Percentiles rank a stretch among this genome's conserved stretches.
These are phyloP conservation scores for Tricholoma saponaceum DNA, from an alignment of 768 basidiomycete species.

Conservation along the genomic window DNA sequence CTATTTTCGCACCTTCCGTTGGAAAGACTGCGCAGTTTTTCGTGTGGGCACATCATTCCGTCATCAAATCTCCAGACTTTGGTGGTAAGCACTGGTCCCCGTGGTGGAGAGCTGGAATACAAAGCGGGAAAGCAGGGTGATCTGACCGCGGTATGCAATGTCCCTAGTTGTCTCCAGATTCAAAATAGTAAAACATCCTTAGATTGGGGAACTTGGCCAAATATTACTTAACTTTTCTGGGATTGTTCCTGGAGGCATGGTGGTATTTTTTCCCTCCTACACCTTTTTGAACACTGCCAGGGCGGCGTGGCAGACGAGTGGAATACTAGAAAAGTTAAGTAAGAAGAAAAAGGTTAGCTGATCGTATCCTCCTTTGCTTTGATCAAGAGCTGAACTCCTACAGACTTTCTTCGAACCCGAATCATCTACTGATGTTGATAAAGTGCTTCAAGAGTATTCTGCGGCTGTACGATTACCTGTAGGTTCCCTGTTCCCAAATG, in stretches of 20 bases:
- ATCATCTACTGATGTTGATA: conserved; percentile 66
- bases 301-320: conserved; percentile 58
- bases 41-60: conserved; percentile 92
- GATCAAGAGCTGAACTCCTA: not conserved
- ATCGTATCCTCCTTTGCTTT: not conserved
- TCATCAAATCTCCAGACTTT: conserved; percentile 70
- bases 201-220: conserved; percentile 84
- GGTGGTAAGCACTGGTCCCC: conserved; percentile 71
- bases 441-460: conserved; percentile 69
- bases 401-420: conserved; percentile 92
- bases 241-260: conserved; percentile 81
- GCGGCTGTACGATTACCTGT: conserved; percentile 32
- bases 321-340: conserved; percentile 56
- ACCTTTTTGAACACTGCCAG: conserved; percentile 69
- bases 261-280: conserved; percentile 95
- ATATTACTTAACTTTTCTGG: conserved; percentile 75
- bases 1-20: conserved; percentile 65
- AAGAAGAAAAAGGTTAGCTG: conserved; percentile 68
- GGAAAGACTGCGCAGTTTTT: conserved; percentile 71
- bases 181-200: conserved; percentile 1
- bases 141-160: conserved; percentile 53
- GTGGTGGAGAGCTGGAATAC: conserved; percentile 73
- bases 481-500: conserved; percentile 2
- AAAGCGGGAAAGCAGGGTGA: conserved; percentile 75
- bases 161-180: not conserved